A percentile compares a stretch with the other conserved stretches of the same genome.
Evolutionary conservation across 441 rosid genomes (phyloP).

Genomic region (Isatis lusitanica): DNA sequence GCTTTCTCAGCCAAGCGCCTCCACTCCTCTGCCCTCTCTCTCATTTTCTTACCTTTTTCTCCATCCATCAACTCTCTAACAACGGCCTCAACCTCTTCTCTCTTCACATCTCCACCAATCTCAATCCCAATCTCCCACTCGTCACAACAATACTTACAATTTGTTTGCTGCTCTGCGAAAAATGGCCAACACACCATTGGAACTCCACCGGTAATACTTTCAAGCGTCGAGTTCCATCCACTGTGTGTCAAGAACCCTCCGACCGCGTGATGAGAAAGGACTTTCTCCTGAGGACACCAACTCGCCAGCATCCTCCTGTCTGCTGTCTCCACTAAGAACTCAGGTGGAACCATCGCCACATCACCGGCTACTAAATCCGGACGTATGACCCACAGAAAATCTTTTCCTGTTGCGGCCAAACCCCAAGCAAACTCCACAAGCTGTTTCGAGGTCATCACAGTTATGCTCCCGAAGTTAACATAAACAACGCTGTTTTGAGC

Average conservation of each 20-base stretch:
- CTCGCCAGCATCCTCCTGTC: conserved; percentile 34
- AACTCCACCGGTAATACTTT: conserved; percentile 37
- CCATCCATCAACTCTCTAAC: conserved; percentile 45
- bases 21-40: conserved; percentile 39
- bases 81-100: conserved; percentile 39
- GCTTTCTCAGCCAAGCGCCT: conserved; percentile 34
- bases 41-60: conserved; percentile 42
- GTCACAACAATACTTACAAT: conserved; percentile 34
- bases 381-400: conserved; percentile 48
- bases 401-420: conserved; percentile 29
- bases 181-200: conserved; percentile 54
- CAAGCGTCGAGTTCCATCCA: conserved; percentile 51
- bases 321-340: conserved; percentile 32
- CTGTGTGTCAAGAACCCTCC: conserved; percentile 47
- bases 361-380: conserved; percentile 41
- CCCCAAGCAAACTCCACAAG: conserved; percentile 49
- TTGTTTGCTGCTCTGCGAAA: conserved; percentile 47
- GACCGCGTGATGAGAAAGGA: conserved; percentile 38
- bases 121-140: conserved; percentile 46
- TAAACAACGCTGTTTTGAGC: conserved; percentile 37
- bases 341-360: conserved; percentile 23
- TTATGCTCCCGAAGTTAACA: conserved; percentile 49
- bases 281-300: conserved; percentile 51
- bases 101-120: conserved; percentile 35
- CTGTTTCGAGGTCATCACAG: conserved; percentile 32